Conservation (phyloP, 108 stramenopile species). For the Discostella stelligeroides region DNA sequence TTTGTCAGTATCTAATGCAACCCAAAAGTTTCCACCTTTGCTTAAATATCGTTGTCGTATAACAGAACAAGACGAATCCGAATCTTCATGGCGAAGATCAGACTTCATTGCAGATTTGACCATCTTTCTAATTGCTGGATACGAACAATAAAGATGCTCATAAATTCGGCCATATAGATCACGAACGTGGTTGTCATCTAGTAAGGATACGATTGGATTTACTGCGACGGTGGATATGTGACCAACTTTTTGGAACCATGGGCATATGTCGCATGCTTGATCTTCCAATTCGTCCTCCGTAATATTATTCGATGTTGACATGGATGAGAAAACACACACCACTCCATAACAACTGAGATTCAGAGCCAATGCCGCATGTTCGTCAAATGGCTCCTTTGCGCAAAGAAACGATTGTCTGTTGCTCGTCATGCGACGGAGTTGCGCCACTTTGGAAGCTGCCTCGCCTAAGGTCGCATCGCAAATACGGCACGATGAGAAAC, state of each 20-base stretch:
- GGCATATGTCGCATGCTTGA: slow-evolving; percentile 8
- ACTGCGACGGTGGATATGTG: slow-evolving; percentile 8
- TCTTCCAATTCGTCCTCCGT: background rate
- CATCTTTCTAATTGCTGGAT: slow-evolving; percentile 73
- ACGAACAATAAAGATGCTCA: slow-evolving; percentile 45
- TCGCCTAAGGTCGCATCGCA: slow-evolving; percentile 24
- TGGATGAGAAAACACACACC: slow-evolving; percentile 48
- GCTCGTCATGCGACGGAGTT: slow-evolving; percentile 1
- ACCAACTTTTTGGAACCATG: slow-evolving; percentile 9
- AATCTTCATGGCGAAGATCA: slow-evolving; percentile 38
- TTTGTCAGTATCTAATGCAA: slow-evolving; percentile 31
- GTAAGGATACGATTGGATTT: slow-evolving; percentile 21
- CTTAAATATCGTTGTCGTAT: slow-evolving; percentile 35
- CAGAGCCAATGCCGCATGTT: slow-evolving; percentile 68
- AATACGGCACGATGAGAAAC: slow-evolving; percentile 33
- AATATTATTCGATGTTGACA: slow-evolving; percentile 1
- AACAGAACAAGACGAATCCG: slow-evolving; percentile 22
- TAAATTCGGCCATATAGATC: slow-evolving; percentile 58
- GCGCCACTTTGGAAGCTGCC: slow-evolving; percentile 26
- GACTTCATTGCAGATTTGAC: slow-evolving; percentile 63
- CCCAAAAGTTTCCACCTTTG: slow-evolving; percentile 57
- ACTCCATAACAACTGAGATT: slow-evolving; percentile 69
- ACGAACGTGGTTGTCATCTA: slow-evolving; percentile 45
- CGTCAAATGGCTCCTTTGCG: slow-evolving; percentile 74
- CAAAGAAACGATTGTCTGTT: slow-evolving; percentile 13